phyloP scores from a whole-genome alignment of 179 eudicot genomes.

The Pouteria campechiana region DNA sequence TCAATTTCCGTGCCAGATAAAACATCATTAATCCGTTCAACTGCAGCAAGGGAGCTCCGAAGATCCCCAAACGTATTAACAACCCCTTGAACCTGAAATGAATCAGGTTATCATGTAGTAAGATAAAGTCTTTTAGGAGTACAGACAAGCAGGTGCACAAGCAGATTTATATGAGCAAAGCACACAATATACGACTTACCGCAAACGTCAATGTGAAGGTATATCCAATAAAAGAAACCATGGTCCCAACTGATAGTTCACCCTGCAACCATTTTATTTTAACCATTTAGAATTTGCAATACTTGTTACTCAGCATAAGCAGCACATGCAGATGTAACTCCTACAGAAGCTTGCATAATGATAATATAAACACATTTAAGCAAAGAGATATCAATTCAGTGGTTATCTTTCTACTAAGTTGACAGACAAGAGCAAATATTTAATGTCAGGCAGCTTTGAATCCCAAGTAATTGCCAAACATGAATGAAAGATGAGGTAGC shows the following conservation, averaged over 20 bases:
- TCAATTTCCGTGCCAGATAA: conserved; percentile 73
- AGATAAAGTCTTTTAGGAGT: no score
- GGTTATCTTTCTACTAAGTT: no score
- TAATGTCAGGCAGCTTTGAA: no score
- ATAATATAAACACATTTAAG: no score
- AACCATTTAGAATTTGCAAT: no score
- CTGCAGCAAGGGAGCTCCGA: conserved; percentile 89
- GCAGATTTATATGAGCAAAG: not conserved
- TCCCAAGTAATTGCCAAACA: no score
- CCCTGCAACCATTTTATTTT: conserved; percentile 85
- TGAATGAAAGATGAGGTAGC: no score
- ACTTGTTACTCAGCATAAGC: no score
- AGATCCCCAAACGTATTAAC: conserved; percentile 95
- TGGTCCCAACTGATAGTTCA: conserved; percentile 78
- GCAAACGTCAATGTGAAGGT: conserved; percentile 95
- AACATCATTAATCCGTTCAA: conserved; percentile 90
- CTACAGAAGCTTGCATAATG: no score
- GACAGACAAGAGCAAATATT: no score
- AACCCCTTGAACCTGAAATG: conserved; percentile 93
- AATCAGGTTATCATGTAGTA: conserved; percentile 1
- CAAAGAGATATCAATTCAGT: no score
- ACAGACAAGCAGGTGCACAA: not conserved
- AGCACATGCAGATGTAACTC: no score
- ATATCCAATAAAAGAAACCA: conserved; percentile 93
- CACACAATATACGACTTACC: conserved; percentile 36